Conservation (phyloP, 2,329 filamentous ascomycete species). For the Macroventuria anomochaeta region DNA sequence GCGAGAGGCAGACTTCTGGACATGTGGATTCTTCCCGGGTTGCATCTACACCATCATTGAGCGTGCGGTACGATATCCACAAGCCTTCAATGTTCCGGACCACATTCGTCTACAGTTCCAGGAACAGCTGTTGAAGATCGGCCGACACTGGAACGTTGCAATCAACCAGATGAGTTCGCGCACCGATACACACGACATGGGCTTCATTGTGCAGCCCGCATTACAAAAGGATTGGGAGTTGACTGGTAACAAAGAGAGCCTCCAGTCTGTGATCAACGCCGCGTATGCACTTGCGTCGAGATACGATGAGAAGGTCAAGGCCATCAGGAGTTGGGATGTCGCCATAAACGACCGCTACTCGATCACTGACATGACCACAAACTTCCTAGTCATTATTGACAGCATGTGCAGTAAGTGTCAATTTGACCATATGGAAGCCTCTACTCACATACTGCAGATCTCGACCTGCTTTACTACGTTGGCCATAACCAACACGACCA, state of each 20-base stretch:
- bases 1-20: slow-evolving; percentile 47
- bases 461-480: slow-evolving; percentile 51
- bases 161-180: slow-evolving; percentile 45
- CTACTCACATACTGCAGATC: slow-evolving; percentile 30
- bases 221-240: slow-evolving; percentile 58
- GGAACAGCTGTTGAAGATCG: slow-evolving; percentile 34
- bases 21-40: slow-evolving; percentile 47
- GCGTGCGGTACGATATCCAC: slow-evolving; percentile 39
- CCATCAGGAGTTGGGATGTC: slow-evolving; percentile 60
- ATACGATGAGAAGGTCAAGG: slow-evolving; percentile 51
- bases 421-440: not conserved
- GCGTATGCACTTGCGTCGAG: slow-evolving; percentile 55
- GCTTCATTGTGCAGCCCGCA: slow-evolving; percentile 61
- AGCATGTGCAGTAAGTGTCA: slow-evolving; percentile 49
- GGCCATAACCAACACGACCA: slow-evolving; percentile 40
- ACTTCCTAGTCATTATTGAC: slow-evolving; percentile 54
- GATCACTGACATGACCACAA: slow-evolving; percentile 45
- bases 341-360: slow-evolving; percentile 47
- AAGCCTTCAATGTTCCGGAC: slow-evolving; percentile 29
- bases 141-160: slow-evolving; percentile 42
- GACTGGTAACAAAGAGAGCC: slow-evolving; percentile 49
- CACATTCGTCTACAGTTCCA: slow-evolving; percentile 27
- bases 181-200: slow-evolving; percentile 62
- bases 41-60: slow-evolving; percentile 45
- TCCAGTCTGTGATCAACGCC: slow-evolving; percentile 52